phyloP scores from a whole-genome alignment of 495 filamentous ascomycete species.

The Glutinoglossum americanum region DNA sequence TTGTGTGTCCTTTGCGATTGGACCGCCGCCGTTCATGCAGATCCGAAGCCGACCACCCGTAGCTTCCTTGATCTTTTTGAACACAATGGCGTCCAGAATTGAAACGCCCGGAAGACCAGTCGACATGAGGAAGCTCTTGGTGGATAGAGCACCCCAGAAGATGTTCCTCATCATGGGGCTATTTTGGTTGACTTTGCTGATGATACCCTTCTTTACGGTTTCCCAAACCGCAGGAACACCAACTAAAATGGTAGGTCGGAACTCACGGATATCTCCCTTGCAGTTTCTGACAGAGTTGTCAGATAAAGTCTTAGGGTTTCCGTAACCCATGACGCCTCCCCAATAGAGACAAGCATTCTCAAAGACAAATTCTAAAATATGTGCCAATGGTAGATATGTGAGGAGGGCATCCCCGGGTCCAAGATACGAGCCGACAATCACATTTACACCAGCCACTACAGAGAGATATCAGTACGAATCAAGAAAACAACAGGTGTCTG shows the following conservation, averaged over 20 bases:
- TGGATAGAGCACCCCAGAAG: conserved; percentile 79
- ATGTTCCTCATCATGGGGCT: conserved; percentile 53
- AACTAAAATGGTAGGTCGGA: conserved; percentile 76
- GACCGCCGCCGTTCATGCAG: conserved; percentile 72
- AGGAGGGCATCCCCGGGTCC: conserved; percentile 70
- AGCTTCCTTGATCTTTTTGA: conserved; percentile 82
- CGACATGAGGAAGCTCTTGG: conserved; percentile 60
- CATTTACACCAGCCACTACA: conserved; percentile 67
- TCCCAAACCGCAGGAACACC: conserved; percentile 97
- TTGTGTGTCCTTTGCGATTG: conserved; percentile 69
- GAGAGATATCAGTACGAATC: conserved; percentile 6
- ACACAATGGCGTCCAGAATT: conserved; percentile 55
- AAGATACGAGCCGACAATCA: conserved; percentile 66
- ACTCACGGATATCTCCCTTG: conserved; percentile 87
- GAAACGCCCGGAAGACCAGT: conserved; percentile 53
- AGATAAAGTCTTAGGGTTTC: conserved; percentile 80
- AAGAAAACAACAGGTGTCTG: conserved; percentile 4
- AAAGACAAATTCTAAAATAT: conserved; percentile 96
- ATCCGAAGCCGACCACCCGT: conserved; percentile 65
- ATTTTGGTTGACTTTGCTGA: conserved; percentile 61
- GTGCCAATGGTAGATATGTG: conserved; percentile 81
- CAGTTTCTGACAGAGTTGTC: conserved; percentile 81
- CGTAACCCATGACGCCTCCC: conserved; percentile 95
- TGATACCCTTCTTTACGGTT: conserved; percentile 91
- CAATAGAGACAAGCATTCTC: conserved; percentile 83